Percentiles rank a stretch among this genome's conserved stretches.
Evolutionary conservation across 352 stramenopile genomes (phyloP).

Genomic region (Phytophthora sansomeana): DNA sequence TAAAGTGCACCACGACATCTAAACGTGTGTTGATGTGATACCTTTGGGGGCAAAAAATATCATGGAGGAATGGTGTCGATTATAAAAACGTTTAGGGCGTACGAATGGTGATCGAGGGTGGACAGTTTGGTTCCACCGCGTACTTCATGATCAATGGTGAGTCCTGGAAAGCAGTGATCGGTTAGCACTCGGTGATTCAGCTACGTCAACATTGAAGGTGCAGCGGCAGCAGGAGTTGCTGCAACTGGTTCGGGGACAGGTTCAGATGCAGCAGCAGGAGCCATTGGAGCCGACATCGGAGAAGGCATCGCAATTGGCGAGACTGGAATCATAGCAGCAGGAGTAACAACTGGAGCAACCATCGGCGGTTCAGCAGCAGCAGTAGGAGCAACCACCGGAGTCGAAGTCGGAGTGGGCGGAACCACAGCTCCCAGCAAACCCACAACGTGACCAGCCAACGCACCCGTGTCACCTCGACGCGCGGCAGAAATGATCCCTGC

Average conservation of each 20-base stretch:
- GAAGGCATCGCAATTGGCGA: no score
- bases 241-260: not conserved
- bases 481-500: slow-evolving; percentile 7
- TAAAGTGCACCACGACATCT: slow-evolving; percentile 21
- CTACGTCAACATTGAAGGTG: not conserved
- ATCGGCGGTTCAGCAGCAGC: not conserved
- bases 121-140: not conserved
- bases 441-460: slow-evolving; percentile 2
- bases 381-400: not conserved
- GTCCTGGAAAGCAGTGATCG: not conserved
- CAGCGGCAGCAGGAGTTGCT: not conserved
- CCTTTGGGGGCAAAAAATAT: not conserved
- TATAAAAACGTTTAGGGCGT: slow-evolving; percentile 4
- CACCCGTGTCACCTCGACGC: not conserved
- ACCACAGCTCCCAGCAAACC: slow-evolving; percentile 1
- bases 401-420: not conserved
- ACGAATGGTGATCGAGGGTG: not conserved
- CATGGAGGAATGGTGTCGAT: not conserved
- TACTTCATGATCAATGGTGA: not conserved
- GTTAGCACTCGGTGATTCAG: not conserved
- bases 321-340: not conserved
- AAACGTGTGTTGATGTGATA: not conserved
- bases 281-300: no score
- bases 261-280: not conserved
- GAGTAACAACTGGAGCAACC: not conserved